phyloP scores from a whole-genome alignment of 305 asterid species.

The Plantago lanceolata region DNA sequence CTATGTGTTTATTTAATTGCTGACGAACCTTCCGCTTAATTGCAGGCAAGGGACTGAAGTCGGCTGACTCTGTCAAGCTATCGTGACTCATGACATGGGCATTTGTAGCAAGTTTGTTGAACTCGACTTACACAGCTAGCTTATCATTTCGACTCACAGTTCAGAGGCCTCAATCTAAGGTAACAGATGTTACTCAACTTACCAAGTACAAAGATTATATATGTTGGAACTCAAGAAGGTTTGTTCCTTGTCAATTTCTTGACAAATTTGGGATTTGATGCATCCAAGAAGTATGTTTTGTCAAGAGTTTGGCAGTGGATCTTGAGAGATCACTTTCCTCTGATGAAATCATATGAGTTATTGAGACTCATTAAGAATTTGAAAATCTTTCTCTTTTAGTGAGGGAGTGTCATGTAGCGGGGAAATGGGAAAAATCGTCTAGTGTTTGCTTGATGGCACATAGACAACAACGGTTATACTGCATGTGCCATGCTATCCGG shows the following conservation, averaged over 20 bases:
- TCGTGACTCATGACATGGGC: slow-evolving; percentile 34
- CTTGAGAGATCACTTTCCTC: too few species aligned
- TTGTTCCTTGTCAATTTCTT: slow-evolving; percentile 26
- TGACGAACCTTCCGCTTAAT: background rate
- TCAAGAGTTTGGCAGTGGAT: too few species aligned
- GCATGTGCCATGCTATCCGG: too few species aligned
- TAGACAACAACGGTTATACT: too few species aligned
- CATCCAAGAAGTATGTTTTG: too few species aligned
- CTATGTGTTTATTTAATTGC: too few species aligned
- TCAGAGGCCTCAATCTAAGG: slow-evolving; percentile 22
- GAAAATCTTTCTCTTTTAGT: too few species aligned
- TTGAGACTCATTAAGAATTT: too few species aligned
- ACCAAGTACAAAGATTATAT: slow-evolving; percentile 19
- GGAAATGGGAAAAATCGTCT: too few species aligned
- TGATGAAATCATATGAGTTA: too few species aligned
- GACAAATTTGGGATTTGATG: slow-evolving; percentile 22
- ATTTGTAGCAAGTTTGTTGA: slow-evolving; percentile 31
- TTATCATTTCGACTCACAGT: slow-evolving; percentile 23
- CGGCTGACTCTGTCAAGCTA: slow-evolving; percentile 26
- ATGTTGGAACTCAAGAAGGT: slow-evolving; percentile 33
- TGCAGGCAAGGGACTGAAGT: background rate
- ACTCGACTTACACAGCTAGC: slow-evolving; percentile 37
- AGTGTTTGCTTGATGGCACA: too few species aligned
- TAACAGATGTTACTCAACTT: slow-evolving; percentile 16
- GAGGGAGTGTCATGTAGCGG: too few species aligned